Base-by-base conservation (phyloP, 2,329 filamentous ascomycete species). In the Fusarium albidum region DNA sequence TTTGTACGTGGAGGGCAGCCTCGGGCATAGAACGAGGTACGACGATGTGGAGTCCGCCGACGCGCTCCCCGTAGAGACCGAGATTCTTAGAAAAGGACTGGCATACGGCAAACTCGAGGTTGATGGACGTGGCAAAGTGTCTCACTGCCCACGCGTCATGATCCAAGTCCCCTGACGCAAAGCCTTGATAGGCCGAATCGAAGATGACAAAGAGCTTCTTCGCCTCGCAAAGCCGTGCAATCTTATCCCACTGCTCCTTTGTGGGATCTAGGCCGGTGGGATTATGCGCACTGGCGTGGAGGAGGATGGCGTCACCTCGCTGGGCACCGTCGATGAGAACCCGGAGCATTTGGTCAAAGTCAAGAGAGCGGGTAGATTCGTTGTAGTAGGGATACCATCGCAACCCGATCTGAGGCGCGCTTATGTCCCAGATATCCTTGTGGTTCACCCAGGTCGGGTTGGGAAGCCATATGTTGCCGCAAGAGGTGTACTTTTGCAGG, bases 391-490 rank as follows among this genome's bases (percentile, higher is more conserved):
- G 67, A 33, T 73, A 75, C 3, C 48, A 42, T 12, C 33, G 43
- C 14, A 49, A 55, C 12, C 55, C 46, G 9, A 74, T 56, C 3
- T 33, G 28, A 1, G 64, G 49, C 2, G 46, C 66, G 2, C 56
- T 61, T 4, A 61, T 47, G 12, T 64, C 53, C 66, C 70, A 76
- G 31, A 74, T 68, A 12, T 63, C 56, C 7, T 54, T 32, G 48
- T 75, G 60, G 14, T 59, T 96, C 80, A 81, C 94, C 61, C 63
- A 66, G 2, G 44, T 59, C 6, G 61, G 61, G 7, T 61, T 32
- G 1, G 63, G 46, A 6, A 75, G 61, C 61, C 63, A 75, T n/a
- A 75, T 68, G 3, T 57, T 53, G 13, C 38, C 37, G 0, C 69
- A 67, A n/a, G 6, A 66, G 32, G 6, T 40, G 33, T n/a, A n/a